Conservation (phyloP, 805 yeast species). For the Starmerella bombi region DNA sequence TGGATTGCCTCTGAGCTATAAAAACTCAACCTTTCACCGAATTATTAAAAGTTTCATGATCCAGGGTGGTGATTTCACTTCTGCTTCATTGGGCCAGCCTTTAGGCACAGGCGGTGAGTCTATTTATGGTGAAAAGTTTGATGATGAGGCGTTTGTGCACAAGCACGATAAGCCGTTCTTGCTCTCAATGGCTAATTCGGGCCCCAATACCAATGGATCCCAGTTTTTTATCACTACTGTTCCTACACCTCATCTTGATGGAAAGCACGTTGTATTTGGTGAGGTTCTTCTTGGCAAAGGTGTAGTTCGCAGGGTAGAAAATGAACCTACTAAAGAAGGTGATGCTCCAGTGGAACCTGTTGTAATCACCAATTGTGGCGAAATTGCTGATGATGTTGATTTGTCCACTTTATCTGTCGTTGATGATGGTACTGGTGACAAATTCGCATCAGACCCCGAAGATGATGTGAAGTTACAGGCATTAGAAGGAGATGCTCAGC, state of each 20-base stretch:
- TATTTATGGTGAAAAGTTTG: constrained; percentile 73
- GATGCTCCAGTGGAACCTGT: constrained; percentile 67
- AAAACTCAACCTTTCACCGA: constrained; percentile 85
- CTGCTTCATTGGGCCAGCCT: constrained; percentile 28
- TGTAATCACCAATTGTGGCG: constrained; percentile 67
- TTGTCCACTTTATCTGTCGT: constrained; percentile 38
- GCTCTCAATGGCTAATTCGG: constrained; percentile 94
- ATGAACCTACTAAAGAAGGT: constrained; percentile 44
- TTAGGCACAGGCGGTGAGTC: constrained; percentile 69
- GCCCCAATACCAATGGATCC: constrained; percentile 90
- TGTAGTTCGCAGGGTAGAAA: constrained; percentile 65
- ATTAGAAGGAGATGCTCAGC: constrained; percentile 32
- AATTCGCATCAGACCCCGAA: constrained; percentile 58
- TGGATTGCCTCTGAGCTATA: constrained; percentile 60
- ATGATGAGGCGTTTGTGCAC: constrained; percentile 72
- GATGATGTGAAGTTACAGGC: constrained; percentile 58
- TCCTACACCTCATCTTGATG: constrained; percentile 86
- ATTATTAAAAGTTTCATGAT: constrained; percentile 78
- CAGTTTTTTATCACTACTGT: constrained; percentile 91
- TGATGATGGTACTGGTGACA: constrained; percentile 74
- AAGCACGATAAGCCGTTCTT: constrained; percentile 76
- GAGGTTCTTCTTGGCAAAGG: constrained; percentile 75
- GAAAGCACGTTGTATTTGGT: constrained; percentile 95
- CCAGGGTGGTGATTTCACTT: constrained; percentile 91
- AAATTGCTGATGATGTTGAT: constrained; percentile 46